Percentiles rank a stretch among this genome's conserved stretches.
These are phyloP conservation scores for Boletus semigastroideus DNA, from an alignment of 1,284 basidiomycete genomes.

Conservation along the genomic window DNA sequence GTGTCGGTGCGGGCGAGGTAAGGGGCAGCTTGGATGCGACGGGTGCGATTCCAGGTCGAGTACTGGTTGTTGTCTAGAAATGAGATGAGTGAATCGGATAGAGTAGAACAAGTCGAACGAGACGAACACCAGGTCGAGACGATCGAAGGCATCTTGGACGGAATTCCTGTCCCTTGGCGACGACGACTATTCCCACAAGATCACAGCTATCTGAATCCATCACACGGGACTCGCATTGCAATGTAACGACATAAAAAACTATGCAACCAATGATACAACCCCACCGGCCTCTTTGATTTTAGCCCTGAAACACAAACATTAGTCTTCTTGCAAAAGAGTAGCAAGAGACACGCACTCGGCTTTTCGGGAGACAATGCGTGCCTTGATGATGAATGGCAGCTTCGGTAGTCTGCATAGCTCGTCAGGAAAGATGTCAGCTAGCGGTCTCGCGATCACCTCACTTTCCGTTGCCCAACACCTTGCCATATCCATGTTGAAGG, in stretches of 20 bases:
- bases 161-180: background rate
- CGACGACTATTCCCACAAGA: background rate
- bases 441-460: slow-evolving; percentile 40
- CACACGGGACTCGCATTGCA: background rate
- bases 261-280: slow-evolving; percentile 89
- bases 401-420: slow-evolving; percentile 60
- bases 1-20: slow-evolving; percentile 52
- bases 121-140: slow-evolving; percentile 38
- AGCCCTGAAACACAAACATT: slow-evolving; percentile 41
- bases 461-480: slow-evolving; percentile 88
- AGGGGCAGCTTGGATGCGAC: slow-evolving; percentile 46
- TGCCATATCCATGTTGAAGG: slow-evolving; percentile 83
- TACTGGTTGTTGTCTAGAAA: slow-evolving; percentile 48
- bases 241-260: slow-evolving; percentile 36
- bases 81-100: background rate
- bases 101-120: background rate
- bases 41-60: slow-evolving; percentile 54
- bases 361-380: slow-evolving; percentile 85
- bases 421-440: background rate
- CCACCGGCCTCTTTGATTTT: slow-evolving; percentile 94
- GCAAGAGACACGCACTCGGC: slow-evolving; percentile 70
- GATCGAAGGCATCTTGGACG: slow-evolving; percentile 28
- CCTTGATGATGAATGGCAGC: slow-evolving; percentile 93
- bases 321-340: background rate
- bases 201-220: background rate